Evolutionary conservation across 208 protist species (phyloP).

Genomic region (Acanthamoeba sp.): DNA sequence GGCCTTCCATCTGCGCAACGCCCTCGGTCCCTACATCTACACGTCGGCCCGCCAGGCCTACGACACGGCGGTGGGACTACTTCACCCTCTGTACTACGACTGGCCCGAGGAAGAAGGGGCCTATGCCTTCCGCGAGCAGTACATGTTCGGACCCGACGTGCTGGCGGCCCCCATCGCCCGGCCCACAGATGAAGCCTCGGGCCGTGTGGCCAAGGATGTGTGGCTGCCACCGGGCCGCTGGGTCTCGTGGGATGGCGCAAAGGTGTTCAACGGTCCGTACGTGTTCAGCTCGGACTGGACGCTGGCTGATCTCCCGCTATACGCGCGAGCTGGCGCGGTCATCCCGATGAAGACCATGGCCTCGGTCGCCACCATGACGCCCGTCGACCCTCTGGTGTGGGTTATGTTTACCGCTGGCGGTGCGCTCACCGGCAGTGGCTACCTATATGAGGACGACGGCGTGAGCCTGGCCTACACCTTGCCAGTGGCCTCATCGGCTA

Average conservation of each 20-base stretch:
- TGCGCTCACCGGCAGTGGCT: background rate
- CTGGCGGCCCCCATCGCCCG: constrained; percentile 80
- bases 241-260: constrained; percentile 32
- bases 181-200: background rate
- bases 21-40: constrained; percentile 88
- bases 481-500: background rate
- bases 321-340: background rate
- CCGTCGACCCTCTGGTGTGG: background rate
- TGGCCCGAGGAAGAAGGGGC: constrained; percentile 76
- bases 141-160: constrained; percentile 86
- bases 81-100: constrained; percentile 87
- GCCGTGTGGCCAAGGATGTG: constrained; percentile 8
- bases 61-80: constrained; percentile 79
- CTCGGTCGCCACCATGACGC: background rate
- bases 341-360: constrained; percentile 26
- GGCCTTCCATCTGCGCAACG: constrained; percentile 74
- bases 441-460: background rate
- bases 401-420: background rate
- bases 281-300: background rate
- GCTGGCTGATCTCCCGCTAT: background rate
- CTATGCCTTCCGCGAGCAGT: constrained; percentile 81
- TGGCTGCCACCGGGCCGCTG: constrained; percentile 58
- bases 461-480: background rate
- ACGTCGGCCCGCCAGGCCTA: constrained; percentile 77
- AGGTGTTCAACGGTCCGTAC: background rate